These are phyloP conservation scores for Exserohilum turcica DNA, from an alignment of 2,329 filamentous ascomycete species.

Conservation along the genomic window DNA sequence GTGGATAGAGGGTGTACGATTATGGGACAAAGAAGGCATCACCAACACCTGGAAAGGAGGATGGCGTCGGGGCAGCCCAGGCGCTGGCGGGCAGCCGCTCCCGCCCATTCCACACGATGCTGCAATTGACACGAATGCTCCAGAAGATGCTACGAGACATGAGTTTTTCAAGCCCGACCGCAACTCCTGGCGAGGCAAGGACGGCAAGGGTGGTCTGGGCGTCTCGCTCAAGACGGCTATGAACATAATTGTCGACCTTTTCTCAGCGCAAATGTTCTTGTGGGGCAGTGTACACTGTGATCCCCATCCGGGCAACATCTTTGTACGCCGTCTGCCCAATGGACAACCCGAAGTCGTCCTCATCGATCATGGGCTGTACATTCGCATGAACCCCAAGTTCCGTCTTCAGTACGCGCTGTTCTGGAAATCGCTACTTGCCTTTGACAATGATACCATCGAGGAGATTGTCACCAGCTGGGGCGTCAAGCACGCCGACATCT, in stretches of 20 bases:
- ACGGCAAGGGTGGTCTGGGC: conserved; percentile 79
- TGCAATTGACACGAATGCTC: conserved; percentile 37
- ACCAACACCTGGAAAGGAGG: conserved; percentile 79
- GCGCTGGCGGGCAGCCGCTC: conserved; percentile 71
- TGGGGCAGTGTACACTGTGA: conserved; percentile 97
- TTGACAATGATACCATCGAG: conserved; percentile 81
- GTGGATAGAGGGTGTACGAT: conserved; percentile 92
- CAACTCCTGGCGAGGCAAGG: conserved; percentile 74
- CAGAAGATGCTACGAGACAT: conserved; percentile 48
- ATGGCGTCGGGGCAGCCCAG: conserved; percentile 75
- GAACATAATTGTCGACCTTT: conserved; percentile 95
- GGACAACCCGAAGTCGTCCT: conserved; percentile 90
- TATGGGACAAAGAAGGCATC: conserved; percentile 90
- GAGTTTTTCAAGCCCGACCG: conserved; percentile 79
- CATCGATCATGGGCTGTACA: conserved; percentile 96
- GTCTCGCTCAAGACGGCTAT: conserved; percentile 85
- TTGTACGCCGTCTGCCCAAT: conserved; percentile 81
- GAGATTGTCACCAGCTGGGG: conserved; percentile 82
- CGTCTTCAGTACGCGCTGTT: conserved; percentile 84
- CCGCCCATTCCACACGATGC: conserved; percentile 49
- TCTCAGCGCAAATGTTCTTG: conserved; percentile 97
- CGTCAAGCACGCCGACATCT: conserved; percentile 85
- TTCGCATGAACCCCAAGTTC: conserved; percentile 84
- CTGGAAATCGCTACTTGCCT: conserved; percentile 92
- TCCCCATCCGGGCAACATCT: conserved; percentile 96